These are phyloP conservation scores for Tuber calosporum DNA, from an alignment of 495 filamentous ascomycete genomes.

Conservation along the genomic window DNA sequence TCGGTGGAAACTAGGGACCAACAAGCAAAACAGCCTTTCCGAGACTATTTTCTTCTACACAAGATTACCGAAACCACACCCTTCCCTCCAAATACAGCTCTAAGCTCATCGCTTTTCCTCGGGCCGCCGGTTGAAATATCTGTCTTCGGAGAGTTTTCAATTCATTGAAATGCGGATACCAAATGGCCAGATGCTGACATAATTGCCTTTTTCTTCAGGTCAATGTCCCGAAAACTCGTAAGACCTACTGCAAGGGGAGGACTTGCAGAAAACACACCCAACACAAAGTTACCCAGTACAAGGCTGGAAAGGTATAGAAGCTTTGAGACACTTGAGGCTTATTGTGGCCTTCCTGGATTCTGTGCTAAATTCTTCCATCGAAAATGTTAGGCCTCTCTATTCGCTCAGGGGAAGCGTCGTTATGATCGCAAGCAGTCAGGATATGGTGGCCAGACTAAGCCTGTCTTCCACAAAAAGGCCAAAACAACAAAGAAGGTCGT, in stretches of 20 bases:
- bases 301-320: slow-evolving; percentile 70
- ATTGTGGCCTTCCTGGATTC: neutral
- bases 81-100: neutral
- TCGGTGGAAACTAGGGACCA: neutral
- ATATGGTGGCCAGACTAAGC: slow-evolving; percentile 99
- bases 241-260: slow-evolving; percentile 92
- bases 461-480: slow-evolving; percentile 99
- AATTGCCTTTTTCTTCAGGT: slow-evolving; percentile 49
- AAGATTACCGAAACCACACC: neutral
- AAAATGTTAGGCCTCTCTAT: slow-evolving; percentile 65
- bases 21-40: neutral
- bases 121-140: neutral
- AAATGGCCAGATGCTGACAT: neutral
- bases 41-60: neutral
- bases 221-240: slow-evolving; percentile 84
- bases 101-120: neutral
- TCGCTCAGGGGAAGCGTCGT: slow-evolving; percentile 98
- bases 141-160: neutral
- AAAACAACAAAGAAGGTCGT: slow-evolving; percentile 99
- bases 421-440: slow-evolving; percentile 99
- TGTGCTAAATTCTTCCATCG: neutral
- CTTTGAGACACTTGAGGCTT: slow-evolving; percentile 15
- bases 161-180: neutral
- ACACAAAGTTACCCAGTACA: slow-evolving; percentile 97
- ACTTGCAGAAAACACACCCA: slow-evolving; percentile 89